A percentile compares a stretch with the other conserved stretches of the same genome.
Evolutionary conservation across 2,329 filamentous ascomycete species (phyloP).

Genomic region (Pseudonectria foliicola): DNA sequence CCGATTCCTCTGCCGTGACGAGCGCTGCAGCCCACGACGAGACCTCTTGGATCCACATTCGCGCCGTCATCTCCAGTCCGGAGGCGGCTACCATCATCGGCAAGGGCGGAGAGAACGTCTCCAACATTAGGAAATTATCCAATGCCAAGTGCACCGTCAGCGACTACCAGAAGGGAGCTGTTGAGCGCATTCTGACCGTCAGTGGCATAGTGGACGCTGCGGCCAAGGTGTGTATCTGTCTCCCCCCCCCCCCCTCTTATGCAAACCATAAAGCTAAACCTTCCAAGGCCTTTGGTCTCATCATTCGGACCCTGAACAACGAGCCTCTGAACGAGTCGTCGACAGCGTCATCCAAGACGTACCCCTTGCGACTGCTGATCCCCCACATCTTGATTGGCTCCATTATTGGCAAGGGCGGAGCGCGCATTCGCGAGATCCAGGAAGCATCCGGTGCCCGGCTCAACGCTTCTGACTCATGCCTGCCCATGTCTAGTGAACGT

Average conservation of each 20-base stretch:
- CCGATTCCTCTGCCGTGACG: conserved; percentile 32
- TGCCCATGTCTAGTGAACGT: conserved; percentile 91
- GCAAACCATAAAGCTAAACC: conserved; percentile 18
- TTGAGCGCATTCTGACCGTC: conserved; percentile 95
- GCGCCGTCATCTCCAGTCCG: conserved; percentile 92
- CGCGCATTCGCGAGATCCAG: conserved; percentile 95
- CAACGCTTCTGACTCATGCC: conserved; percentile 90
- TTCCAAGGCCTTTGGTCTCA: conserved; percentile 82
- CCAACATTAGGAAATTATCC: conserved; percentile 89
- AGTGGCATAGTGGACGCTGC: conserved; percentile 94
- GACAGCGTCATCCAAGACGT: conserved; percentile 91
- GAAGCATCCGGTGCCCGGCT: conserved; percentile 93
- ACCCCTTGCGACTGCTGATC: conserved; percentile 88
- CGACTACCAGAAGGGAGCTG: conserved; percentile 93
- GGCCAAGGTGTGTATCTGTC: conserved; percentile 67
- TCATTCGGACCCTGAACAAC: conserved; percentile 97
- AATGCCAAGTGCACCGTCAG: conserved; percentile 98
- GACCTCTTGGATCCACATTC: conserved; percentile 92
- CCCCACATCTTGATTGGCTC: conserved; percentile 97
- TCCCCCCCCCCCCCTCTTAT: not conserved
- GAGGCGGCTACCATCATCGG: conserved; percentile 97
- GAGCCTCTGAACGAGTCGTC: conserved; percentile 85
- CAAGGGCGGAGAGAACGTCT: conserved; percentile 97
- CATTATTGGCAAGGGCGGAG: conserved; percentile 95
- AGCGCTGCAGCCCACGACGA: conserved; percentile 68